phyloP scores from a whole-genome alignment of 345 rosid genomes.

The Salix koriyanagi region DNA sequence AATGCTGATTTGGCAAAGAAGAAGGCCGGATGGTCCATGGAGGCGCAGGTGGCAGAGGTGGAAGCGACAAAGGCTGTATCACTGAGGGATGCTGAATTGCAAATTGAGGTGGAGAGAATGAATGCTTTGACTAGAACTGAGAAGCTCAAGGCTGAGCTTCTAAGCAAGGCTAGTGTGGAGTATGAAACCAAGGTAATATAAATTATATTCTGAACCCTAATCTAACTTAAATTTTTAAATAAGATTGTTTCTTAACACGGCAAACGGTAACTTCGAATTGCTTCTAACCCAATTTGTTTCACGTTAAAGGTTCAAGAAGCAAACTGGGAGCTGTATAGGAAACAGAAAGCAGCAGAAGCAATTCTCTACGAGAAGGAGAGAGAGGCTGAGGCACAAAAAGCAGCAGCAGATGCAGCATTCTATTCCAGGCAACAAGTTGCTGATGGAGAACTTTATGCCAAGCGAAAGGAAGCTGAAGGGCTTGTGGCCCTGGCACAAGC shows the following conservation, averaged over 20 bases:
- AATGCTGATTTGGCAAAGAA: slow-evolving; percentile 63
- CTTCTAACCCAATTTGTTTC: background rate
- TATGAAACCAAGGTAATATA: slow-evolving; percentile 60
- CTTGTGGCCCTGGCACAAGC: slow-evolving; percentile 52
- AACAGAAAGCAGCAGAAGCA: slow-evolving; percentile 68
- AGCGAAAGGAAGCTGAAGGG: slow-evolving; percentile 68
- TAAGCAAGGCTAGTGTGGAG: slow-evolving; percentile 72
- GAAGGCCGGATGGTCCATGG: slow-evolving; percentile 65
- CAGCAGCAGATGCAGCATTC: slow-evolving; percentile 53
- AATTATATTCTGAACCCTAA: no score
- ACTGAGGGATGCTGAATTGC: slow-evolving; percentile 66
- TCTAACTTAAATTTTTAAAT: accelerated
- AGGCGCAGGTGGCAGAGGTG: slow-evolving; percentile 67
- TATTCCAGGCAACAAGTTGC: slow-evolving; percentile 42
- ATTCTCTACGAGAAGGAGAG: slow-evolving; percentile 46
- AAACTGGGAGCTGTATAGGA: slow-evolving; percentile 59
- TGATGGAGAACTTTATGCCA: slow-evolving; percentile 36
- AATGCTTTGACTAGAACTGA: slow-evolving; percentile 58
- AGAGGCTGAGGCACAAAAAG: slow-evolving; percentile 62
- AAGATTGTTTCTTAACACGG: background rate
- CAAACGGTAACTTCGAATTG: background rate
- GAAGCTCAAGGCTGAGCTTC: slow-evolving; percentile 78
- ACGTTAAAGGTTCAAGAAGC: slow-evolving; percentile 57
- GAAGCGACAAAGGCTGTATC: slow-evolving; percentile 71
- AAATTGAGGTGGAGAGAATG: slow-evolving; percentile 69